A percentile compares a stretch with the other conserved stretches of the same genome.
These are phyloP conservation scores for Solanum pinnatisectum DNA, from an alignment of 257 asterid species.

Conservation along the genomic window DNA sequence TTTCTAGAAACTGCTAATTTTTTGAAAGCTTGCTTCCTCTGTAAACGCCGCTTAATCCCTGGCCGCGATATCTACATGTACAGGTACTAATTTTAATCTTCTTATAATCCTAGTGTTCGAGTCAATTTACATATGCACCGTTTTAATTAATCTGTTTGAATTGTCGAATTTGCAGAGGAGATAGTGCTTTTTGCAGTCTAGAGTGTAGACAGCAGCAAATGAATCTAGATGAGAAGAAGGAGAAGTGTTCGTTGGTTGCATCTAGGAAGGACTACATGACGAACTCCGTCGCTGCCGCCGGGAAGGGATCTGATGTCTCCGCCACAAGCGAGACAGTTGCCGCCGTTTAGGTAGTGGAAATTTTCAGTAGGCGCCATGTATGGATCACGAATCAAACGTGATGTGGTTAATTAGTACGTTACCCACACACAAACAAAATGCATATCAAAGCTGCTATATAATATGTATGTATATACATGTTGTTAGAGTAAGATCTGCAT, in stretches of 20 bases:
- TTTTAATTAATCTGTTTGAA: neutral
- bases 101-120: neutral
- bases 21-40: constrained; percentile 4
- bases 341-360: neutral
- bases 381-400: neutral
- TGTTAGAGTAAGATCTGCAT: neutral
- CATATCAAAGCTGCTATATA: neutral
- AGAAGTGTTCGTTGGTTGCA: neutral
- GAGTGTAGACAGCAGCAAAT: constrained; percentile 6
- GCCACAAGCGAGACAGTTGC: neutral
- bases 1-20: constrained; percentile 1
- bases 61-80: constrained; percentile 12
- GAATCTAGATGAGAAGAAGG: constrained; percentile 1
- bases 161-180: neutral
- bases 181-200: constrained; percentile 5
- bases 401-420: neutral
- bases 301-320: constrained; percentile 1
- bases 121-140: neutral
- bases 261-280: neutral
- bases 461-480: neutral
- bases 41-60: constrained; percentile 6
- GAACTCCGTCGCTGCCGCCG: neutral
- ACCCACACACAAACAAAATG: neutral
- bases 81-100: neutral
- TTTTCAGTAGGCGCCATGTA: neutral